phyloP scores from a whole-genome alignment of 2,329 filamentous ascomycete genomes.

The Botryotinia narcissicola region DNA sequence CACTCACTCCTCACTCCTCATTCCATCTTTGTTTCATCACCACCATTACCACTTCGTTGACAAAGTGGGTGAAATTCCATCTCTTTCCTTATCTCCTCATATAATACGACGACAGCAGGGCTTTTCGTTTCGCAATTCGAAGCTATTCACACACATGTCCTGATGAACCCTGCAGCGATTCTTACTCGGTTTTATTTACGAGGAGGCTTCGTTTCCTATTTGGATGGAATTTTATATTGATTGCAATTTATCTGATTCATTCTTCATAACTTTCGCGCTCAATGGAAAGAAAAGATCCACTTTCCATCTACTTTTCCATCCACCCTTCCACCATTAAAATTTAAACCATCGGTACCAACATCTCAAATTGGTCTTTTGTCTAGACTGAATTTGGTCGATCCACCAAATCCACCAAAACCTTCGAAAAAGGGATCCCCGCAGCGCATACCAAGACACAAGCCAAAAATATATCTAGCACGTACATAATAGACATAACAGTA shows the following conservation, averaged over 20 bases:
- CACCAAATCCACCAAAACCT: not conserved
- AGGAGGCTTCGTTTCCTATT: not conserved
- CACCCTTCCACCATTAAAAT: not conserved
- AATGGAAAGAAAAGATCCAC: not conserved
- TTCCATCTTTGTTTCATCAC: not conserved
- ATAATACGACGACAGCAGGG: not conserved
- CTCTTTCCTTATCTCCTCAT: not conserved
- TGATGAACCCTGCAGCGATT: not conserved
- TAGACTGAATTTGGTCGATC: not conserved
- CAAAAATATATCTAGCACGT: constrained; percentile 5
- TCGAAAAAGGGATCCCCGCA: constrained; percentile 2
- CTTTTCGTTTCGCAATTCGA: constrained; percentile 1
- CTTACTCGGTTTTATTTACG: not conserved
- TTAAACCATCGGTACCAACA: not conserved
- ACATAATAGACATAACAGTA: not conserved
- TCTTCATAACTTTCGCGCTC: constrained; percentile 1
- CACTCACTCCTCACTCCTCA: not conserved
- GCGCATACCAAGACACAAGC: not conserved
- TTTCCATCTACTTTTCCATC: not conserved
- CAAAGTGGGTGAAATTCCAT: not conserved
- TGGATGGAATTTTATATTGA: constrained; percentile 4
- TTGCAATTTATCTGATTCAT: constrained; percentile 1
- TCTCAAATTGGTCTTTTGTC: not conserved
- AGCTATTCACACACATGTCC: not conserved
- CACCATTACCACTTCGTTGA: not conserved